Base-by-base conservation (phyloP, 129 eudicot species). In the Saposhnikovia divaricata region DNA sequence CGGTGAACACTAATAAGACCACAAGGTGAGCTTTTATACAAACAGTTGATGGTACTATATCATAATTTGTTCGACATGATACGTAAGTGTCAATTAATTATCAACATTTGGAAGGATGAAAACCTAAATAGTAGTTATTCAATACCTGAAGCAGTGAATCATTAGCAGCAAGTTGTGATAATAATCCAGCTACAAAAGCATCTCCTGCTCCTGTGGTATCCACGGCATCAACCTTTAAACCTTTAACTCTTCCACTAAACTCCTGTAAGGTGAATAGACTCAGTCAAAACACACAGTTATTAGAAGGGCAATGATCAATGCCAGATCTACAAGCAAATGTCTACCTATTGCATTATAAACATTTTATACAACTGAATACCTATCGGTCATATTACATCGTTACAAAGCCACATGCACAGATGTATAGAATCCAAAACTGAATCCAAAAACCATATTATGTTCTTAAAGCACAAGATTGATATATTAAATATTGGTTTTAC, bases 191-290 rank as follows among this genome's bases (percentile, higher is more conserved):
- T n/a, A 96, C 99, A 88, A 96, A 96, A 77, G 99, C 99, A 88
- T 96, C 99, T 43, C 99, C 99, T 21, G 99, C 99, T 59, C 99
- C 99, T 0, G 98, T 96, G 27, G 99, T 88, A 77, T 96, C 99
- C 50, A 96, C 95, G 23, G 95, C 78, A 72, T 90, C 90, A 47
- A 92, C 99, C 86, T 90, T 92, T 68, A 96, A 18, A 44, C 99
- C 98, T 80, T 80, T 85, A 51, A 92, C 98, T 83, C 91, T 86
- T 69, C 99, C 99, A 79, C 89, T 96, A 78, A 96, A 92, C 74
- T 92, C 97, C 99, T 92, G 85, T 76, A 80, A 21, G 77, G 28
- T 38, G 8, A 44, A 81, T 70, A 57, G 72, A 76, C 23, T n/a
- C 65, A 13, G 10, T 87, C 13, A 78, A 25, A 25, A 38, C 25